Base-by-base conservation (phyloP, 305 asterid species). In the Fraxinus paxiana region DNA sequence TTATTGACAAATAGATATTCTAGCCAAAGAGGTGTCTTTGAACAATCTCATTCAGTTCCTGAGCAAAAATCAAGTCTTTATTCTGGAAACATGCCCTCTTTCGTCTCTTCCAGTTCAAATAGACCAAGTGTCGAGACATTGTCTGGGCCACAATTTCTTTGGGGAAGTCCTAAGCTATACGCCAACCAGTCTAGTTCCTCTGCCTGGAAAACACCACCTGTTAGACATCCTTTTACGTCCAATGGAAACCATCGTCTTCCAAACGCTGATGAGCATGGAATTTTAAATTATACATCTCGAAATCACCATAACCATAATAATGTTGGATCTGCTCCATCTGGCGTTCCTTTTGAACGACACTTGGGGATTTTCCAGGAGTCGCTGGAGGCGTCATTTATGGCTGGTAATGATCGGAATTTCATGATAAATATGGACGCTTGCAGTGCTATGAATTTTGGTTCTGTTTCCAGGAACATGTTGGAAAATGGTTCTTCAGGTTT, bases 261-360 rank as follows among this genome's bases (percentile, higher is more conserved):
- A 31, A 82, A 76, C 79, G 48, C 91, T 1, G 69, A 59, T 80
- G 83, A 77, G 61, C 87, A 73, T 22, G 83, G 86, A 12, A 72
- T 86, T 59, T 74, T 85, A 76, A 72, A 82, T 41, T 72, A 75
- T 77, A 83, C 92, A 18, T 59, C 69, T 59, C 69, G 20, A 59
- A 76, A 59, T 59, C 69, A 6, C 5, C 30, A 20, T 20, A 59
- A 5, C 26, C 89, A 84, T 70, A 85, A 59, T 59, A 59, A 84
- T 77, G 86, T 80, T 77, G 95, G 93, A 70, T 91, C 97, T 65
- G 95, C 97, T 86, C 97, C 94, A 48, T 84, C 97, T 77, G 89
- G 89, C 69, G 77, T 83, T 80, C 89, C 89, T 63, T 82, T 83
- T 2, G 84, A 91, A 79, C 84, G 79, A 67, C 83, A 83, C 34